Base-by-base conservation (phyloP, 179 eudicot genomes). In the Spergularia azorica region DNA sequence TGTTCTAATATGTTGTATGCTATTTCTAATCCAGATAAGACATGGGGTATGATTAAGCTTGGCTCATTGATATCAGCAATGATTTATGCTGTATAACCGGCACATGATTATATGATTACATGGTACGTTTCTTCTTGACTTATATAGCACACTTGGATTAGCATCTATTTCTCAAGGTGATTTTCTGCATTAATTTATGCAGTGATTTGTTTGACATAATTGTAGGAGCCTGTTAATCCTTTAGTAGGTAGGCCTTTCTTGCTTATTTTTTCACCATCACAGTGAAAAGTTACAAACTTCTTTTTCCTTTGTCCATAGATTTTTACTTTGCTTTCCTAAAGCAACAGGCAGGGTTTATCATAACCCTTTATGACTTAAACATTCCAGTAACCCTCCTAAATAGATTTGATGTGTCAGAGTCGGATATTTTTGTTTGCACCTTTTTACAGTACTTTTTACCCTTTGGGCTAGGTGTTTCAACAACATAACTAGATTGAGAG, bases 71-170 rank as follows among this genome's bases (percentile, higher is more conserved):
- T 71, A 79, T 73, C 58, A 60, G 43, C 17, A 64, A 76, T 83
- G 76, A 58, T 70, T 65, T 43, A 64, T 71, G 59, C 71, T 79
- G 73, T 26, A n/a, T 63, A 21, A 60, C 76, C 26, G 9, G 54
- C 80, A 83, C 83, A 77, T 79, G 86, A 79, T 83, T 76, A 65
- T 43, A 78, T 85, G 79, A 85, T 81, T 80, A 38, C 76, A 50
- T 36, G 71, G 76, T 79, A 79, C 61, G 67, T 64, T 72, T 76
- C 75, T 71, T 70, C 73, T 83, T 76, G 70, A 76, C 76, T 80
- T 73, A 8, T 76, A 50, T 63, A 59, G 55, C 57, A 52, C 21
- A 60, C 38, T 59, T 20, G 57, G 62, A 54, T 68, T 74, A 48
- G 54, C 73, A 58, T 60, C 59, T 59, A 17, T 36, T 41, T 54